Conservation (phyloP, 2,329 filamentous ascomycete species). For the Cladosporium halotolerans region DNA sequence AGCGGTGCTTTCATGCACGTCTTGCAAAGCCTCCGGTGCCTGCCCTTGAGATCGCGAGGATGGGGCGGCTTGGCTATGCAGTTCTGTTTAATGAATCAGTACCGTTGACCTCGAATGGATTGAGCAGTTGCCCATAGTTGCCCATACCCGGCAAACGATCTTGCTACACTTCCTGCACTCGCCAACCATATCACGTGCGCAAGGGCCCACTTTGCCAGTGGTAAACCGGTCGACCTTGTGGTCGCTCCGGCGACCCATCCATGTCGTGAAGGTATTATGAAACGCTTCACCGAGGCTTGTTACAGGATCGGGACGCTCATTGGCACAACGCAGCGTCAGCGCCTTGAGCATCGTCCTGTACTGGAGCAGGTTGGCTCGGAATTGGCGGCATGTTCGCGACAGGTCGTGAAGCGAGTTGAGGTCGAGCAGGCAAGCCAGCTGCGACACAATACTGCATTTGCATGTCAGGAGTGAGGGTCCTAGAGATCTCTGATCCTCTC, state of each 20-base stretch:
- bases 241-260: conserved; percentile 21
- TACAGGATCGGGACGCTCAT: conserved; percentile 45
- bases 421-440: conserved; percentile 72
- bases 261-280: conserved; percentile 7
- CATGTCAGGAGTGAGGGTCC: conserved; percentile 25
- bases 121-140: conserved; percentile 22
- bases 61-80: conserved; percentile 80
- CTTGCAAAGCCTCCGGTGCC: conserved; percentile 75
- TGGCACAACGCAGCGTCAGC: conserved; percentile 72
- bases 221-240: conserved; percentile 38
- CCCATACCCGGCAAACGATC: conserved; percentile 70
- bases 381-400: conserved; percentile 72
- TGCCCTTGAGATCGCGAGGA: conserved; percentile 58
- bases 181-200: conserved; percentile 80
- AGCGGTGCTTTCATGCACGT: conserved; percentile 69
- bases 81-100: conserved; percentile 52
- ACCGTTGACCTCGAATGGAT: not conserved
- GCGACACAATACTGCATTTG: conserved; percentile 61
- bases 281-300: not conserved
- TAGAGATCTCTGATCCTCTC: not conserved
- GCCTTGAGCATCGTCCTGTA: conserved; percentile 67
- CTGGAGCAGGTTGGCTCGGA: conserved; percentile 71
- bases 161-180: conserved; percentile 72
- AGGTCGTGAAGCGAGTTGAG: conserved; percentile 81
- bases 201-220: conserved; percentile 66